Base-by-base conservation (phyloP, 495 filamentous ascomycete species). In the Penicillium longicatenatum region DNA sequence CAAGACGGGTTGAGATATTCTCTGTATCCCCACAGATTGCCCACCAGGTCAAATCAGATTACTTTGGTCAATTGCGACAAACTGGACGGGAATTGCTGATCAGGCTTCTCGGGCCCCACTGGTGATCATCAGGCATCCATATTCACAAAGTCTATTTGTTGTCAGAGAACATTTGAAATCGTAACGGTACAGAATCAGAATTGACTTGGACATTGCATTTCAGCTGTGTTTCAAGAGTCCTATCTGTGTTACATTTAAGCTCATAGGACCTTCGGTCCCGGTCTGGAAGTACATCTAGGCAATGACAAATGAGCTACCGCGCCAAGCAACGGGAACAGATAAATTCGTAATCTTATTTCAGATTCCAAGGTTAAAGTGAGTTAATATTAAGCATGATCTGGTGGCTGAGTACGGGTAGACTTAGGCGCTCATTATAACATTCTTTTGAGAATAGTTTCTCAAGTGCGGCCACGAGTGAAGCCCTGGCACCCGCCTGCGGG, bases 91-190 rank as follows among this genome's bases (percentile, higher is more conserved):
- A 46, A 24, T 26, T 46, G 8, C 9, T 46, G 43, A 46, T 24
- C 14, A 46, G 43, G 42, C 42, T 20, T n/a, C n/a, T n/a, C n/a
- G n/a, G 2, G 43, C 43, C 43, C 43, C 43, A 46, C 43, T 26
- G 37, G 24, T 12, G 43, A 46, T 46, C 43, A 46, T 46, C 43
- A 39, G 37, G 37, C 37, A 46, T 46, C 43, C 41, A 21, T 19
- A 43, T 44, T 44, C 37, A 39, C 37, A 39, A 10, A 35, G 37
- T 39, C 37, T 39, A 39, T 17, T 16, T 6, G 37, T 16, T 39
- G 17, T 39, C 37, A 39, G 37, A 39, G 14, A 4, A 16, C 37
- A 35, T 2, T 35, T 14, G 1, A 12, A 10, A 12, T 35, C 31
- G 12, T 39, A 14, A 16, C n/a, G 14, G 37, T 39, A 0, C 16